Evolutionary conservation across 139 green algal genomes (phyloP).

Genomic region (Nannochloris sp.): DNA sequence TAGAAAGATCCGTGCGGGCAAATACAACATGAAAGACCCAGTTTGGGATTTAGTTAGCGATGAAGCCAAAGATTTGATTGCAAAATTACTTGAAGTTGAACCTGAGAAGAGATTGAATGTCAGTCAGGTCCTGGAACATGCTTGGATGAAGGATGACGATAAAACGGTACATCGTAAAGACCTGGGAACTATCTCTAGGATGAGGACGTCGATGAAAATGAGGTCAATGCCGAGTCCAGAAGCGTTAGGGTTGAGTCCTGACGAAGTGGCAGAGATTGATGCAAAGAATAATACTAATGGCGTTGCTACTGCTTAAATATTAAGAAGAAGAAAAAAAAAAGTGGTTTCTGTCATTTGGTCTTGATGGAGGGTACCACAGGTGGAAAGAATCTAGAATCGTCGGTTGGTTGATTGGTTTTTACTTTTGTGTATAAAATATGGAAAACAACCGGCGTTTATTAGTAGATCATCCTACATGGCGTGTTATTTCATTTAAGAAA

Average conservation of each 20-base stretch:
- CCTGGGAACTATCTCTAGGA: slow-evolving; percentile 9
- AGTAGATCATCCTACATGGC: too few species aligned
- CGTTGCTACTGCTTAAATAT: background rate
- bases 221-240: background rate
- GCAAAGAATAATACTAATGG: background rate
- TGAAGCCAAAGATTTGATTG: slow-evolving; percentile 33
- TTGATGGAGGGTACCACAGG: too few species aligned
- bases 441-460: too few species aligned
- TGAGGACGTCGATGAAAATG: slow-evolving; percentile 8
- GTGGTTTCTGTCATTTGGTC: too few species aligned
- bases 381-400: too few species aligned
- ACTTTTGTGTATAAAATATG: too few species aligned
- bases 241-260: slow-evolving; percentile 1
- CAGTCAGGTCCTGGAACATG: slow-evolving; percentile 3
- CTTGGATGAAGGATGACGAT: slow-evolving; percentile 7
- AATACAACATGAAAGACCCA: slow-evolving; percentile 71
- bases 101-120: slow-evolving; percentile 55
- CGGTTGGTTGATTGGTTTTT: too few species aligned
- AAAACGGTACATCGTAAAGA: background rate
- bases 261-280: background rate
- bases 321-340: background rate
- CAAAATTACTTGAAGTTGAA: slow-evolving; percentile 35
- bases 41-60: slow-evolving; percentile 54
- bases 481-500: too few species aligned
- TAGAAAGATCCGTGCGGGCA: slow-evolving; percentile 67